Evolutionary conservation across 2,329 filamentous ascomycete species (phyloP), one percentile per base, ranked within the genome.

Genomic region (Alternaria triticina): DNA sequence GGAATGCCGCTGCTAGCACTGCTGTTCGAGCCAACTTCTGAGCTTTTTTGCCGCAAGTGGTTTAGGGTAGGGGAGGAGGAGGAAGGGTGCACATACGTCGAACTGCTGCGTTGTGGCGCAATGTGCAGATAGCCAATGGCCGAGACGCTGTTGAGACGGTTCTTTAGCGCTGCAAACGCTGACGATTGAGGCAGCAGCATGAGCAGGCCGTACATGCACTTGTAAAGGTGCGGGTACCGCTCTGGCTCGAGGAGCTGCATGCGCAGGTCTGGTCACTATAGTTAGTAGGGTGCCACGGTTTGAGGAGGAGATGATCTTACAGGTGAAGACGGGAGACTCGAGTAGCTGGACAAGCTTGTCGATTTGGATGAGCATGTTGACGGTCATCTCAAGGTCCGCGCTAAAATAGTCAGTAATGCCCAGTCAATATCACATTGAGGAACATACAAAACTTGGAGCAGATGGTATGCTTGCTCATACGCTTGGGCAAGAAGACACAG

Each of bases 161-260:
- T 99, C 79, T 97, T 98, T 61, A 99, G 85, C 3, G 96, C 95
- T 27, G 94, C 96, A 82, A 99, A 99, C 9, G 96, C 96, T 27
- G 94, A 96, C 15, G 95, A 98, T 81, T 99, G 96, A 0, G 96
- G 96, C n/a, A 99, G 87, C 17, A 99, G 90, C 96, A 99, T 99
- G 58, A 99, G 85, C 49, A 99, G 88, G 10, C 96, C 96, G 75
- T 98, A 99, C 52, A 99, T 88, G 81, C 96, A 99, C 82, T 97
- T 97, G 85, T 99, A 98, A 2, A 99, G 85, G 77, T 97, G 93
- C 3, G 96, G 96, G 70, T 95, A 95, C 78, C 92, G 94, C 77
- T 99, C 96, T 1, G 96, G 96, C 77, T 99, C 96, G 9, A 99
- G 87, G 10, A 99, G 87, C 77, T 99, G 96, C 54, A 99, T 89